Conservation (phyloP, 345 rosid species). For the Trapa incisa region DNA sequence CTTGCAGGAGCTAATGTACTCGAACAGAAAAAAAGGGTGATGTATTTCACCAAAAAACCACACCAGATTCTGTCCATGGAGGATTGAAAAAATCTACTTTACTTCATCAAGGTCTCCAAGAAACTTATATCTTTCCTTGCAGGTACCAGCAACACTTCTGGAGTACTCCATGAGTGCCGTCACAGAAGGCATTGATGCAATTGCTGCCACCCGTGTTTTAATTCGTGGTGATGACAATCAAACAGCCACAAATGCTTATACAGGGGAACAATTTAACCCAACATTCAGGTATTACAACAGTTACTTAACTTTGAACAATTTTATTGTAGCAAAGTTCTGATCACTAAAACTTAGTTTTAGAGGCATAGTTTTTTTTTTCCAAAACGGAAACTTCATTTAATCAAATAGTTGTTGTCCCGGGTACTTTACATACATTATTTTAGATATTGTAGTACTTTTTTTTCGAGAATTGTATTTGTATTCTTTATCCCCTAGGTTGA, state of each 20-base stretch:
- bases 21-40: neutral
- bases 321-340: neutral
- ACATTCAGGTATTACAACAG: conserved; percentile 50
- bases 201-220: conserved; percentile 85
- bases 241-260: conserved; percentile 36
- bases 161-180: conserved; percentile 84
- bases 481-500: too few relatives aligned
- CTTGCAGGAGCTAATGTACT: neutral
- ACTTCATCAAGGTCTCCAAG: neutral
- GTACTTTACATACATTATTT: too few relatives aligned
- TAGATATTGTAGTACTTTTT: too few relatives aligned
- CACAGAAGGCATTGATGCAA: conserved; percentile 94
- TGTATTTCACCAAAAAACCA: neutral
- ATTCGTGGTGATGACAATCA: conserved; percentile 49
- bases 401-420: too few relatives aligned
- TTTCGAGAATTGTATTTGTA: too few relatives aligned
- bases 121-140: conserved; percentile 1
- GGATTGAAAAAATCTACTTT: neutral
- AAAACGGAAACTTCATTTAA: too few relatives aligned
- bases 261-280: conserved; percentile 45
- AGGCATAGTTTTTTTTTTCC: neutral
- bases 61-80: neutral
- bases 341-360: neutral
- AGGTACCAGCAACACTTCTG: conserved; percentile 66
- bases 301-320: neutral